These are phyloP conservation scores for Lachnellula arida DNA, from an alignment of 2,329 filamentous ascomycete species.

Conservation along the genomic window DNA sequence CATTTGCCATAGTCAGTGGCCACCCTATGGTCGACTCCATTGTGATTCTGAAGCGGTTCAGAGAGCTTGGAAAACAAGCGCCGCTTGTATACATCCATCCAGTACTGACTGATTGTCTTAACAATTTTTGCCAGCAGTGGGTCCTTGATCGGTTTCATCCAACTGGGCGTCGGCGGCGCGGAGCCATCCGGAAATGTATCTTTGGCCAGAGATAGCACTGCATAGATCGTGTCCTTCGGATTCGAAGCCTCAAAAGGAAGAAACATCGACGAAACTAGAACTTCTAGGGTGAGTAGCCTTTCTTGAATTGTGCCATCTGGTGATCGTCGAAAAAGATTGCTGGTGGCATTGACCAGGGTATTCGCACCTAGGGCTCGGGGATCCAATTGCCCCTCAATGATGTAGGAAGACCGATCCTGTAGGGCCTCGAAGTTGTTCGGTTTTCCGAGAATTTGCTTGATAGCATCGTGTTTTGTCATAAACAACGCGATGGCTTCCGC, in stretches of 20 bases:
- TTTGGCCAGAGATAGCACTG: conserved; percentile 16
- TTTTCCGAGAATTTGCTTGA: conserved; percentile 1
- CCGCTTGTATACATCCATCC: background rate
- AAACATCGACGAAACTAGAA: conserved; percentile 15
- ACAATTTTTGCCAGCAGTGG: no score
- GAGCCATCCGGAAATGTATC: conserved; percentile 7
- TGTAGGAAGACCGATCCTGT: background rate
- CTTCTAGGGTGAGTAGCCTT: conserved; percentile 14
- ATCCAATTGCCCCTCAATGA: conserved; percentile 3
- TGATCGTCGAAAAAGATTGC: conserved; percentile 15
- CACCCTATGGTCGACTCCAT: conserved; percentile 9
- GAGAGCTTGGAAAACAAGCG: background rate
- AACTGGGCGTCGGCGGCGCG: background rate
- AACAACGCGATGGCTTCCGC: conserved; percentile 18
- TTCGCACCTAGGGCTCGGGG: conserved; percentile 17
- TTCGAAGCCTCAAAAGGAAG: conserved; percentile 18
- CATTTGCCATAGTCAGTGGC: conserved; percentile 17
- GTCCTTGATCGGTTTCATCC: background rate
- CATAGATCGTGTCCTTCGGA: conserved; percentile 19
- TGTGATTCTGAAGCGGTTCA: background rate
- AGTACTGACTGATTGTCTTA: background rate
- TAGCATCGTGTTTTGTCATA: conserved; percentile 15
- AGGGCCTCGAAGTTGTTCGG: background rate
- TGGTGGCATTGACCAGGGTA: conserved; percentile 12
- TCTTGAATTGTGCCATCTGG: conserved; percentile 12